phyloP scores from a whole-genome alignment of 2,329 filamentous ascomycete species.

The Nakataea oryzae region DNA sequence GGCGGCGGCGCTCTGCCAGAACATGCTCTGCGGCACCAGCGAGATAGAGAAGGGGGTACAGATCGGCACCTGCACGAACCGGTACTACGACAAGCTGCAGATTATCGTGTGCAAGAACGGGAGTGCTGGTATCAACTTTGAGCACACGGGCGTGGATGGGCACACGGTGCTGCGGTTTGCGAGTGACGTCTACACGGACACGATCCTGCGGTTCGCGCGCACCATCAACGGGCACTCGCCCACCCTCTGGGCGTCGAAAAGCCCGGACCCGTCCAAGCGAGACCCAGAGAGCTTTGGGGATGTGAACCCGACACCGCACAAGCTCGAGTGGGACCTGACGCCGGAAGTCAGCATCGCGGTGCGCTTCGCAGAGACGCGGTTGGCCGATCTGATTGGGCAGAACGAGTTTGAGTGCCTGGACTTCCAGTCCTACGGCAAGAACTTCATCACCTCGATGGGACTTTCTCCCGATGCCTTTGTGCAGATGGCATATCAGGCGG shows the following conservation, averaged over 20 bases:
- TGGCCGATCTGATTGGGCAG: constrained; percentile 90
- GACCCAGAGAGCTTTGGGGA: constrained; percentile 88
- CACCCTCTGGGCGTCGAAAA: constrained; percentile 80
- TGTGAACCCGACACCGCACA: constrained; percentile 87
- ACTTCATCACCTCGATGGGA: constrained; percentile 93
- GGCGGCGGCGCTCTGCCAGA: constrained; percentile 81
- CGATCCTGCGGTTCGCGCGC: constrained; percentile 86
- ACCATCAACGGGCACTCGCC: constrained; percentile 93
- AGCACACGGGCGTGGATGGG: constrained; percentile 95
- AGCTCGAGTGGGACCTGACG: constrained; percentile 95
- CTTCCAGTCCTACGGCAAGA: constrained; percentile 84
- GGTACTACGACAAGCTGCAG: constrained; percentile 98
- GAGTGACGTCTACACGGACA: constrained; percentile 94
- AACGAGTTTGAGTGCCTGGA: constrained; percentile 93
- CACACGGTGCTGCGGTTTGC: constrained; percentile 95
- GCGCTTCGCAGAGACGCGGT: constrained; percentile 86
- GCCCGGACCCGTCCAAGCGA: constrained; percentile 85
- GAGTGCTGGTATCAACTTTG: constrained; percentile 97
- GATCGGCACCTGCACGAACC: constrained; percentile 93
- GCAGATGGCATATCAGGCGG: constrained; percentile 97
- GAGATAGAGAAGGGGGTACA: constrained; percentile 88
- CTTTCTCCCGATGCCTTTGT: constrained; percentile 97
- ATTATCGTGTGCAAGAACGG: constrained; percentile 99
- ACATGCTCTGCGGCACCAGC: constrained; percentile 95
- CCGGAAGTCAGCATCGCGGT: constrained; percentile 85